Evolutionary conservation across 306 rosid species (phyloP), one percentile per base, ranked within the genome.

Genomic region (Hippophae gyantsensis): DNA sequence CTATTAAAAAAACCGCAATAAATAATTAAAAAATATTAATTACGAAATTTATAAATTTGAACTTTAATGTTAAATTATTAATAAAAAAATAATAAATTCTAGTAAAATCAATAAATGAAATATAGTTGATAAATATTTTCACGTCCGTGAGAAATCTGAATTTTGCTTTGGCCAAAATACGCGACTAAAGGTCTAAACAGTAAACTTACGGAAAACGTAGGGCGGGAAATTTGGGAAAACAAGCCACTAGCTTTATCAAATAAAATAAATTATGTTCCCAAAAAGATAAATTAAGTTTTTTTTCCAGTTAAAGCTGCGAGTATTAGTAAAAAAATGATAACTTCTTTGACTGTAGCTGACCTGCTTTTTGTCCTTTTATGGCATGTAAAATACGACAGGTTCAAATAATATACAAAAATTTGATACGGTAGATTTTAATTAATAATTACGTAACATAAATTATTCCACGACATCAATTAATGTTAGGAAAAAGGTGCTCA

Each of bases 91-190:
- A 51, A 50, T 62, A 63, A 40, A 63, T 13, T 49, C 42, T 77
- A 73, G 85, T 71, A 82, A 76, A 70, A 76, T 87, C 94, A 57
- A 85, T 88, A 74, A 82, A 60, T 82, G 78, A 77, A 85, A 80
- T 82, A 68, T 75, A 67, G 84, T 88, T 81, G 66, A 80, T 71
- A 78, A 60, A 7, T 70, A 66, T 7, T 81, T 82, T 88, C 79
- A 77, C 78, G 84, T 88, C 90, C 96, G 89, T 69, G 76, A 74
- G 70, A 76, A 82, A 57, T 75, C 72, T 70, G 42, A 64, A 69
- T 60, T 72, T 60, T 49, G 6, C 10, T 5, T 8, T 54, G 47
- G 69, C 54, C 56, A 54, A 64, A 26, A 62, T 8, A 67, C 27
- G n/a, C 40, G 1, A 58, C 14, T 47, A 66, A 6, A 54, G 69